Conservation (phyloP, 345 rosid genomes). For the Carallia brachiata region DNA sequence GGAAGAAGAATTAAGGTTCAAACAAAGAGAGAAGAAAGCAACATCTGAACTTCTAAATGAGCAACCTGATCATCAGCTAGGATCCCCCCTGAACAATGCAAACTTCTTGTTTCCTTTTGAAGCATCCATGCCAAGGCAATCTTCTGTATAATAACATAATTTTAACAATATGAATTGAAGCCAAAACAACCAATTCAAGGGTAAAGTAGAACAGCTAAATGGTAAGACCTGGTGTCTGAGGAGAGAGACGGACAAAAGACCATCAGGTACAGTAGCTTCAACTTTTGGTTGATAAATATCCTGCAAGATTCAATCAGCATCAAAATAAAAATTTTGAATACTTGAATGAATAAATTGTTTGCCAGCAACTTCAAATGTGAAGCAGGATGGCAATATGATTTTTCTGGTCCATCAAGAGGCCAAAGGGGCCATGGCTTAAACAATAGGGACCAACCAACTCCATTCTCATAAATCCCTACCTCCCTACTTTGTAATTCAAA, state of each 20-base stretch:
- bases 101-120: slow-evolving; percentile 83
- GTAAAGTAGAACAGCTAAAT: slow-evolving; percentile 10
- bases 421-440: too few species aligned
- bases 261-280: slow-evolving; percentile 67
- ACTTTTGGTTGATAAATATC: slow-evolving; percentile 80
- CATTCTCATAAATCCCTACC: too few species aligned
- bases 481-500: too few species aligned
- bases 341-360: background rate
- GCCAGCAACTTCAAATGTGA: too few species aligned
- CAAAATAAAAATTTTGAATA: slow-evolving; percentile 14
- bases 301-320: slow-evolving; percentile 39
- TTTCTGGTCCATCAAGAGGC: too few species aligned
- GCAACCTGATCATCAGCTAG: slow-evolving; percentile 97
- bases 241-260: slow-evolving; percentile 82
- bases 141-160: slow-evolving; percentile 50
- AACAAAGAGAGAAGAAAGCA: background rate
- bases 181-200: slow-evolving; percentile 1
- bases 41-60: slow-evolving; percentile 9
- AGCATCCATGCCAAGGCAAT: slow-evolving; percentile 98
- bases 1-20: background rate
- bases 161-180: slow-evolving; percentile 15
- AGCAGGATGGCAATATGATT: too few species aligned
- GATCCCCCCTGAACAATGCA: slow-evolving; percentile 87
- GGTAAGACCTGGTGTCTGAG: slow-evolving; percentile 83
- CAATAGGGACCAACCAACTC: too few species aligned